These are phyloP conservation scores for Clitopilus hobsonii DNA, from an alignment of 768 basidiomycete genomes.

Conservation along the genomic window DNA sequence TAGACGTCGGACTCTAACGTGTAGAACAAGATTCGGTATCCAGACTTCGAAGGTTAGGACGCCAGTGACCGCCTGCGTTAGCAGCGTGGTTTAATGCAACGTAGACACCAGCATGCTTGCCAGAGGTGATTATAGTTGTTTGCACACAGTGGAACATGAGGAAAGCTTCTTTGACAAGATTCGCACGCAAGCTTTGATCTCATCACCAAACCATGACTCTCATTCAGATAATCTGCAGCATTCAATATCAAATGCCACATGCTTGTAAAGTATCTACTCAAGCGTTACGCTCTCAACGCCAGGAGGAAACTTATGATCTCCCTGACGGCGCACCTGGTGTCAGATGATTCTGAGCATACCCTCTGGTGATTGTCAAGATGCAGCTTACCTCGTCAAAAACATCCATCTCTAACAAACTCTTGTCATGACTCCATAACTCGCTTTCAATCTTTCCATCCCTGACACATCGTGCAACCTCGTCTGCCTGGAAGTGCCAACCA, in stretches of 20 bases:
- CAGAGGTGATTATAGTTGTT: neutral
- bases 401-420: slow-evolving; percentile 76
- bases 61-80: no score
- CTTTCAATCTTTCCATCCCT: slow-evolving; percentile 73
- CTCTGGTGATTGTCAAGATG: no score
- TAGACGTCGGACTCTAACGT: no score
- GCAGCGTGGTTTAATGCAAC: neutral
- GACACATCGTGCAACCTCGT: slow-evolving; percentile 80
- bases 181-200: no score
- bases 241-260: no score
- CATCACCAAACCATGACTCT: no score
- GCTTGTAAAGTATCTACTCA: neutral
- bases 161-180: neutral
- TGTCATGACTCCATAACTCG: slow-evolving; percentile 69
- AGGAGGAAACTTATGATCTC: slow-evolving; percentile 56
- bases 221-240: no score
- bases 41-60: no score
- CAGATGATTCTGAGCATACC: neutral
- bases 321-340: slow-evolving; percentile 59
- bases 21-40: no score
- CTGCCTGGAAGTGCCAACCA: slow-evolving; percentile 85
- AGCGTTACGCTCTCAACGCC: slow-evolving; percentile 54
- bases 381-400: slow-evolving; percentile 76
- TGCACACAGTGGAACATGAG: neutral
- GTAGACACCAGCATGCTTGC: neutral